Conservation (phyloP, 768 basidiomycete species). For the Pleurotus platypus region DNA sequence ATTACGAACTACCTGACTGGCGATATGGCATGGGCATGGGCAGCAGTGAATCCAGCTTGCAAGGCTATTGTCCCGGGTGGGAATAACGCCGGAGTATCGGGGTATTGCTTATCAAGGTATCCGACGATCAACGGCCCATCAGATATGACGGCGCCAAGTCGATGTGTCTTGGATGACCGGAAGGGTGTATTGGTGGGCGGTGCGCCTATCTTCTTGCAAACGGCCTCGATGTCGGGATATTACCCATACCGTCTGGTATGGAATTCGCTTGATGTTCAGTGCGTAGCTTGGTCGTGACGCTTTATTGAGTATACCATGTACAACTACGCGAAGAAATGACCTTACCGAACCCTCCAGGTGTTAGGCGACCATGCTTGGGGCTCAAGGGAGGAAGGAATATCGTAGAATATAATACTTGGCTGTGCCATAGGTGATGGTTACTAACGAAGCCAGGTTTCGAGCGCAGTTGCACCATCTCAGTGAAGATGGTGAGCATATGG, state of each 20-base stretch:
- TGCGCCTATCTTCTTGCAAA: constrained; percentile 27
- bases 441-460: no score
- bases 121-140: constrained; percentile 35
- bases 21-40: not conserved
- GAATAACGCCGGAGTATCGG: constrained; percentile 13
- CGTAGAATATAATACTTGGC: constrained; percentile 37
- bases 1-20: not conserved
- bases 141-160: constrained; percentile 25
- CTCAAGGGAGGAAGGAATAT: constrained; percentile 33
- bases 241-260: constrained; percentile 36
- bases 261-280: constrained; percentile 18
- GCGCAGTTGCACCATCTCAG: no score
- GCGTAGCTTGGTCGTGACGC: not conserved
- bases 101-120: constrained; percentile 40
- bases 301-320: not conserved
- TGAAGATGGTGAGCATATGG: no score
- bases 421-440: not conserved
- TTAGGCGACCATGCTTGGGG: constrained; percentile 24
- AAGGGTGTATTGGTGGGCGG: constrained; percentile 29
- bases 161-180: constrained; percentile 36
- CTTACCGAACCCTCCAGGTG: not conserved
- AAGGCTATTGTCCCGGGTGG: not conserved
- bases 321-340: not conserved
- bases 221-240: constrained; percentile 33
- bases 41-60: not conserved